Evolutionary conservation across 495 filamentous ascomycete genomes (phyloP).

Genomic region (Cairneyella variabilis): DNA sequence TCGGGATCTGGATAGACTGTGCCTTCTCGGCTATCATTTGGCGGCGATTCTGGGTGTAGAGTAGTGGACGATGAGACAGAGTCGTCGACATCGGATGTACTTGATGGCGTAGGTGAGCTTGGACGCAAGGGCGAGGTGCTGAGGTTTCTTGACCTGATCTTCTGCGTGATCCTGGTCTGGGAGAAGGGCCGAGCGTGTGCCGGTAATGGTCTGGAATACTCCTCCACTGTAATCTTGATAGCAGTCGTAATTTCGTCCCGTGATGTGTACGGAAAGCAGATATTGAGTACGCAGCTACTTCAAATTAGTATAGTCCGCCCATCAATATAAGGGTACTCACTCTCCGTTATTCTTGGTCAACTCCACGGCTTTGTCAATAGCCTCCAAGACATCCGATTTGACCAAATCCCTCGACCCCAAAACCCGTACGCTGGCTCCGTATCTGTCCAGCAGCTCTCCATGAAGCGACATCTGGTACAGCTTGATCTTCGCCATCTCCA

Average conservation of each 20-base stretch:
- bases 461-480: slow-evolving; percentile 87
- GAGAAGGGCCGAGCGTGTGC: slow-evolving; percentile 69
- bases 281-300: slow-evolving; percentile 74
- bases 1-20: slow-evolving; percentile 63
- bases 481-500: slow-evolving; percentile 97
- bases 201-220: slow-evolving; percentile 66
- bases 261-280: slow-evolving; percentile 97
- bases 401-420: slow-evolving; percentile 78
- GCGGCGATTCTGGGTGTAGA: slow-evolving; percentile 25
- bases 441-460: slow-evolving; percentile 87
- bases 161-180: slow-evolving; percentile 78
- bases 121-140: slow-evolving; percentile 27
- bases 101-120: slow-evolving; percentile 25
- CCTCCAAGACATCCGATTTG: slow-evolving; percentile 80
- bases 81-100: slow-evolving; percentile 22
- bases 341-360: slow-evolving; percentile 80
- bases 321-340: slow-evolving; percentile 33
- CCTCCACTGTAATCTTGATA: slow-evolving; percentile 77
- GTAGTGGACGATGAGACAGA: slow-evolving; percentile 27
- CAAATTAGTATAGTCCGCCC: neutral
- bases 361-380: slow-evolving; percentile 75
- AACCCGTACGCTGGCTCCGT: slow-evolving; percentile 81
- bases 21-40: slow-evolving; percentile 19
- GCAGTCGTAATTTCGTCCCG: slow-evolving; percentile 94
- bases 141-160: slow-evolving; percentile 61